phyloP scores from a whole-genome alignment of 1,284 basidiomycete genomes.

The Porphyrellus sp. region DNA sequence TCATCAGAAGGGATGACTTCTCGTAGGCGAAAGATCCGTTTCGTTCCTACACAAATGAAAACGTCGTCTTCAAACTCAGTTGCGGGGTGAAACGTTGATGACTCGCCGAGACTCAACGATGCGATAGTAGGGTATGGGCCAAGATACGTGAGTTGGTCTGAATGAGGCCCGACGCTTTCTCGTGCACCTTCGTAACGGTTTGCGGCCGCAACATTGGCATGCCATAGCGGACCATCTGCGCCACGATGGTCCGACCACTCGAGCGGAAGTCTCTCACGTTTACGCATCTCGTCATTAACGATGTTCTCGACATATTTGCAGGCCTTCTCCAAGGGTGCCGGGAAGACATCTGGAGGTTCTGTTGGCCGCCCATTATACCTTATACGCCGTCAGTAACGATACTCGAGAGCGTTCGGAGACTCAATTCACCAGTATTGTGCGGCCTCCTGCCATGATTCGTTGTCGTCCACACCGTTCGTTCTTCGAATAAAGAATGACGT shows the following conservation, averaged over 20 bases:
- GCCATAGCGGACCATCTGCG: conserved; percentile 54
- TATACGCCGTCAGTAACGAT: conserved; percentile 16
- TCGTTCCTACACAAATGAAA: conserved; percentile 50
- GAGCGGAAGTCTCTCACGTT: conserved; percentile 58
- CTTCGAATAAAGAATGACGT: conserved; percentile 72
- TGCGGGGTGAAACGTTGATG: neutral
- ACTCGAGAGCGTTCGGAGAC: neutral
- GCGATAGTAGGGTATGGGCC: conserved; percentile 93
- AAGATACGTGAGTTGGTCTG: conserved; percentile 76
- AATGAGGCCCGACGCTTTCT: conserved; percentile 85
- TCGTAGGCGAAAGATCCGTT: conserved; percentile 73
- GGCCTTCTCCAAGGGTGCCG: conserved; percentile 73
- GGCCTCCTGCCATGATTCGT: conserved; percentile 57
- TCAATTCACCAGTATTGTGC: conserved; percentile 60
- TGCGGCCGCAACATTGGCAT: conserved; percentile 86
- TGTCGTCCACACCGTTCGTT: conserved; percentile 40
- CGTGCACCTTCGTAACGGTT: conserved; percentile 87
- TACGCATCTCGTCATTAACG: conserved; percentile 72
- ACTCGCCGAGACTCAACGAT: conserved; percentile 82
- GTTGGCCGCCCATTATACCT: conserved; percentile 80
- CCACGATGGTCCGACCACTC: conserved; percentile 60
- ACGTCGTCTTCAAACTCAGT: conserved; percentile 4
- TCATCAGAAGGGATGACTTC: conserved; percentile 67
- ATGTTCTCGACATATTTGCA: conserved; percentile 72
- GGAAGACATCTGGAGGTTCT: conserved; percentile 59